Base-by-base conservation (phyloP, 345 rosid genomes). In the Physaria fendleri region DNA sequence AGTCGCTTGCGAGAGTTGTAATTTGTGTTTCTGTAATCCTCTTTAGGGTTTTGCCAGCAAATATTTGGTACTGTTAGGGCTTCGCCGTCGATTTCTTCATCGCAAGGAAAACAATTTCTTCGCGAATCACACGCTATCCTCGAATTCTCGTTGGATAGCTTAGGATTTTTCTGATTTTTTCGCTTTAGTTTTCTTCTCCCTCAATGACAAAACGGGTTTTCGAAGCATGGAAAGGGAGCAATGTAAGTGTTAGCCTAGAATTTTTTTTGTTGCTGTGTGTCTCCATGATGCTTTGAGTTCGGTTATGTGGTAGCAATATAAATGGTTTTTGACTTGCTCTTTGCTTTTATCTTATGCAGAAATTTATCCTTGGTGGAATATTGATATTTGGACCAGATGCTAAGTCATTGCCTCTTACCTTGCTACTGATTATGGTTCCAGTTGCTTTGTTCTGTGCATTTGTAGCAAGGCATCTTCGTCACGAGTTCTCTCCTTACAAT, bases 381-480 rank as follows among this genome's bases (percentile, higher is more conserved):
- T 71, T 93, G 78, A 83, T 93, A 58, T 93, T 93, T 72, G 99
- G 99, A 45, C 99, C 99, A 51, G 97, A 93, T 83, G 96, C 95
- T 46, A 81, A 57, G 71, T 89, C 97, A 37, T 62, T 93, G 47
- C 73, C 85, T 50, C 74, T 75, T 56, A 93, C 99, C 29, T 73
- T 93, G 47, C 74, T 83, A 46, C 75, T 93, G 71, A 79, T 89
- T 79, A 78, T 78, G 38, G 78, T 74, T 59, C 97, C 97, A 3
- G 79, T 85, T 58, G 40, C 80, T 54, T 64, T 87, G 73, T 93
- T 93, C 79, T 89, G 86, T 69, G 84, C 81, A 42, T 89, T 89
- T 67, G 97, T 93, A 18, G 97, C 88, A 1, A 75, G 97, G 78
- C 94, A 89, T 77, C 97, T 93, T 65, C 90, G 78, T 59, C 94